Evolutionary conservation across 2,329 filamentous ascomycete genomes (phyloP), one percentile per base, ranked within the genome.

Genomic region (Zalaria obscura): DNA sequence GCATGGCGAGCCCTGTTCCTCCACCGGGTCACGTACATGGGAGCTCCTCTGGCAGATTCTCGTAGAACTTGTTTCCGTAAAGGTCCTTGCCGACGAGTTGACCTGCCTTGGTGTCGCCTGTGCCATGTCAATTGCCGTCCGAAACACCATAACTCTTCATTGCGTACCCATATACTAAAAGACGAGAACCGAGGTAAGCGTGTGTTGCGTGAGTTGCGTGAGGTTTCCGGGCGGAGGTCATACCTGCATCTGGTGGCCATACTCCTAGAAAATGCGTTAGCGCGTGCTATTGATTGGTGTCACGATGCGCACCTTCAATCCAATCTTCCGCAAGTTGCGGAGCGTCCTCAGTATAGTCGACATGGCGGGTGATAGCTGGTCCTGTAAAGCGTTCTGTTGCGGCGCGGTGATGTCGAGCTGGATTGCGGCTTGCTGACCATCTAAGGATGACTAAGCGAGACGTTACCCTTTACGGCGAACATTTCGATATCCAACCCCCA

Each of bases 21-120:
- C 25, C 28, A 9, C 27, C 10, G 28, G 25, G 5, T 35, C n/a
- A 55, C 81, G 60, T 71, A 93, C 85, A 71, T 44, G 91, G 91
- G 45, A 98, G 73, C 65, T 98, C 91, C 61, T 96, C 87, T 47
- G 70, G 67, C 57, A 77, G 65, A 71, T 98, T 95, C 74, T 98
- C 91, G 63, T 77, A 98, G 74, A 75, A 98, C 70, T 94, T 96
- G 78, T 98, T 98, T 64, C 91, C 93, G 61, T 80, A 93, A 63
- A 79, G 77, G 70, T 98, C 91, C 57, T 69, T 75, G 55, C 81
- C 91, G 51, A 98, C 76, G 52, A 93, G 72, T 35, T 76, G 78
- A 57, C 91, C 93, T 58, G 83, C 79, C 71, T 98, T 98, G 65
- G 91, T 98, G 68, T 98, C 91, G 70, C 89, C 88, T 91, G 60